A percentile compares a stretch with the other conserved stretches of the same genome.
Conservation (phyloP, 169 alveolate species). For the Cryptosporidium canis region DNA sequence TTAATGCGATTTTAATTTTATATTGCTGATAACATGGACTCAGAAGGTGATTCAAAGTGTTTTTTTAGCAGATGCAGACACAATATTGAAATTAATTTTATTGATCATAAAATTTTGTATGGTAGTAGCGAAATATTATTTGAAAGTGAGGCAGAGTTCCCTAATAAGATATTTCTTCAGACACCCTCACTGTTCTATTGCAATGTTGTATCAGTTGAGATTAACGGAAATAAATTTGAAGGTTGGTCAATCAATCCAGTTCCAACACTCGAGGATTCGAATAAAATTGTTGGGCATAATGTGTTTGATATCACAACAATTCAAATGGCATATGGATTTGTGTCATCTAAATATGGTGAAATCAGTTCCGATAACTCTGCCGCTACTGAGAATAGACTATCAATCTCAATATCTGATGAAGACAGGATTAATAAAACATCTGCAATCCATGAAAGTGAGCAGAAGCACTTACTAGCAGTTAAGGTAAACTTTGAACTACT, state of each 20-base stretch:
- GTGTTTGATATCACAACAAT: slow-evolving; percentile 40
- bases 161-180: slow-evolving; percentile 19
- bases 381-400: slow-evolving; percentile 18
- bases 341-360: slow-evolving; percentile 50
- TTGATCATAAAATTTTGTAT: background rate
- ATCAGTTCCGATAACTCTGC: background rate
- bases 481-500: slow-evolving; percentile 12
- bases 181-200: slow-evolving; percentile 57
- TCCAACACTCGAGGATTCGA: slow-evolving; percentile 37
- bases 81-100: background rate
- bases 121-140: slow-evolving; percentile 29
- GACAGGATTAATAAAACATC: background rate
- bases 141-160: slow-evolving; percentile 15
- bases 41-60: background rate
- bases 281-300: slow-evolving; percentile 19
- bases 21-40: background rate
- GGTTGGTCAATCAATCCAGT: slow-evolving; percentile 55
- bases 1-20: background rate
- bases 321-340: slow-evolving; percentile 50
- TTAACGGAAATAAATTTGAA: background rate
- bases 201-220: slow-evolving; percentile 8
- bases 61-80: slow-evolving; percentile 16
- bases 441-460: background rate
- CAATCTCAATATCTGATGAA: background rate
- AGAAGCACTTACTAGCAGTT: background rate